These are phyloP conservation scores for Geosmithia putterillii DNA, from an alignment of 2,329 filamentous ascomycete species.

Conservation along the genomic window DNA sequence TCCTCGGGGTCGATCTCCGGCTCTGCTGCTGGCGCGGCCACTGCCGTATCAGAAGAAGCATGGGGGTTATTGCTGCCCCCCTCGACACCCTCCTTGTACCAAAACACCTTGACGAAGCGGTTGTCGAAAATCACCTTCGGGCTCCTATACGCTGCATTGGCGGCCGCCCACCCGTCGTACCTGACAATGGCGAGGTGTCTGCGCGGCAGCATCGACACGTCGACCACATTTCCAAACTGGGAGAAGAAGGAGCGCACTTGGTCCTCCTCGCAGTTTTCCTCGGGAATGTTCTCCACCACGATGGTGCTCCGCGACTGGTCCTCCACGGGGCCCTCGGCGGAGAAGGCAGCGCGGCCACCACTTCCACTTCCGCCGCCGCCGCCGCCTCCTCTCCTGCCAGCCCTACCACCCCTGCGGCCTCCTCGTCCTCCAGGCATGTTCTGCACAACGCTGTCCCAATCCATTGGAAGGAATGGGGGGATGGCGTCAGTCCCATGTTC, in stretches of 20 bases:
- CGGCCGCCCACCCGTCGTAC: conserved; percentile 52
- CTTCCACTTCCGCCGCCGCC: conserved; percentile 17
- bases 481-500: conserved; percentile 44
- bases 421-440: neutral
- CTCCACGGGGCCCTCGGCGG: conserved; percentile 47
- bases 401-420: conserved; percentile 5
- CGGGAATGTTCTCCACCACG: conserved; percentile 67
- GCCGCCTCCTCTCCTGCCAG: conserved; percentile 23
- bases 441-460: too few species aligned
- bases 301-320: conserved; percentile 55
- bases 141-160: conserved; percentile 59
- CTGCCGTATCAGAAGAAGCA: too few species aligned
- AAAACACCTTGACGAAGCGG: conserved; percentile 74
- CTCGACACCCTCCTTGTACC: conserved; percentile 48
- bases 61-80: conserved; percentile 15
- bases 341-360: conserved; percentile 43
- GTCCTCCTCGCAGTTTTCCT: conserved; percentile 55
- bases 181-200: conserved; percentile 59
- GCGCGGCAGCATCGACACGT: conserved; percentile 53
- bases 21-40: too few species aligned
- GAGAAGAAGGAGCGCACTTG: conserved; percentile 57
- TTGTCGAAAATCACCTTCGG: conserved; percentile 78
- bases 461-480: neutral
- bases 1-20: conserved; percentile 57
- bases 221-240: conserved; percentile 54